phyloP scores from a whole-genome alignment of 495 filamentous ascomycete species.

The Acidiella bohemica region DNA sequence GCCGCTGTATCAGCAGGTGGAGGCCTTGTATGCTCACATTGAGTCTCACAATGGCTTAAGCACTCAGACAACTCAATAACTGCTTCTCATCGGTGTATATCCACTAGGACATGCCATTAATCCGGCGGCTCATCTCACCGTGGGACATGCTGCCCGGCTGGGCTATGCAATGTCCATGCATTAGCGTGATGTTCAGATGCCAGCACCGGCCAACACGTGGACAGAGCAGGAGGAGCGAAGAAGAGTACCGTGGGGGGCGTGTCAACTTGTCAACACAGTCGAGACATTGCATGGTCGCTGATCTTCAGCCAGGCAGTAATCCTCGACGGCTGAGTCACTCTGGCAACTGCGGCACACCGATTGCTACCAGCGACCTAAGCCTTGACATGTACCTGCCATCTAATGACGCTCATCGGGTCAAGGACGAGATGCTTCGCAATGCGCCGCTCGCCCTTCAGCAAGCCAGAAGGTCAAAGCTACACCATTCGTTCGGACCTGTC shows the following conservation, averaged over 20 bases:
- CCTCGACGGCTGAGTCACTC: conserved; percentile 34
- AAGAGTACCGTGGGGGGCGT: conserved; percentile 39
- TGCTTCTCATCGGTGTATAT: conserved; percentile 34
- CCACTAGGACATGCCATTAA: conserved; percentile 38
- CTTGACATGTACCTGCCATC: conserved; percentile 31
- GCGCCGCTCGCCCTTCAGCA: conserved; percentile 10
- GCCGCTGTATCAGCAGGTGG: conserved; percentile 32
- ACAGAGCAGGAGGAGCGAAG: conserved; percentile 38
- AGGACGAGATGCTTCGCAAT: conserved; percentile 17
- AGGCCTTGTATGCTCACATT: conserved; percentile 30
- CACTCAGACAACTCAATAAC: conserved; percentile 33
- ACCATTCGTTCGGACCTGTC: conserved; percentile 18
- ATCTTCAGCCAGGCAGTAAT: too few species aligned
- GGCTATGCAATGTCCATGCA: conserved; percentile 37
- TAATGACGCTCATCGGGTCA: conserved; percentile 34
- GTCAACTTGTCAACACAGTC: too few species aligned
- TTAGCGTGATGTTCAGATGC: conserved; percentile 23
- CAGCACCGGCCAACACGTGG: conserved; percentile 31
- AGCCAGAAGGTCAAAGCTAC: conserved; percentile 3
- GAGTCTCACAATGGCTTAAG: conserved; percentile 31
- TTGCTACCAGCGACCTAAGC: conserved; percentile 32
- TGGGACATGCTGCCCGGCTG: conserved; percentile 33
- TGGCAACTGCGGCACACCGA: conserved; percentile 34
- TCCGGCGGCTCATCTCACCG: conserved; percentile 36
- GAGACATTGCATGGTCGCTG: too few species aligned